Conservation (phyloP, 805 yeast species). For the Starmerella bombi region DNA sequence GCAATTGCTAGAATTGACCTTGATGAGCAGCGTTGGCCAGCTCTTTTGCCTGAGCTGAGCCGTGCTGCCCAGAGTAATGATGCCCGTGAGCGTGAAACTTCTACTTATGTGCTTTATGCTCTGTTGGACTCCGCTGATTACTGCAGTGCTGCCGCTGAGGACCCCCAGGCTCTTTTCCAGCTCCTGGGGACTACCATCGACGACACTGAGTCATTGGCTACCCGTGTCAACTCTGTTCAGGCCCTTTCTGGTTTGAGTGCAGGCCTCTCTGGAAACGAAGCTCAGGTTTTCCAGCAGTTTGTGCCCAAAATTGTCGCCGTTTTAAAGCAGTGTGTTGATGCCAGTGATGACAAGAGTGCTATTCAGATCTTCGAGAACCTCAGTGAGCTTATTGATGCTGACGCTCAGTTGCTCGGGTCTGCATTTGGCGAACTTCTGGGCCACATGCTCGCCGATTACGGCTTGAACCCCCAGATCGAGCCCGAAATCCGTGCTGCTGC, state of each 20-base stretch:
- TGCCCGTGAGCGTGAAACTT: conserved; percentile 60
- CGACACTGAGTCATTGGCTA: conserved; percentile 48
- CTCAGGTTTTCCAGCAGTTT: conserved; percentile 39
- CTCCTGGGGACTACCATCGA: conserved; percentile 56
- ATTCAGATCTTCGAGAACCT: conserved; percentile 71
- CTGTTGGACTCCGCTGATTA: conserved; percentile 43
- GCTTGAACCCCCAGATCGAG: conserved; percentile 49
- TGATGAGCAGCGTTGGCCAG: conserved; percentile 58
- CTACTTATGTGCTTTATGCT: conserved; percentile 65
- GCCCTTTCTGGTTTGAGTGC: conserved; percentile 66
- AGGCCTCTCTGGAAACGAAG: conserved; percentile 37
- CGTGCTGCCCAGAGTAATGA: conserved; percentile 47
- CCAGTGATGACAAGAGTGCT: conserved; percentile 60
- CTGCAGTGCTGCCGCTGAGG: conserved; percentile 16
- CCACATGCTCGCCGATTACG: conserved; percentile 56
- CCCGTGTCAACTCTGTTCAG: conserved; percentile 70
- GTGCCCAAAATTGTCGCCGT: conserved; percentile 75
- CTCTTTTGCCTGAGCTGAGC: conserved; percentile 57
- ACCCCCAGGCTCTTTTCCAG: conserved; percentile 50
- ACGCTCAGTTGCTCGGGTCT: conserved; percentile 66
- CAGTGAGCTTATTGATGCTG: conserved; percentile 64
- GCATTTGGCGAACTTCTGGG: conserved; percentile 54
- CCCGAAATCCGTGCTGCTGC: conserved; percentile 76
- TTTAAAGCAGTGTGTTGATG: conserved; percentile 55
- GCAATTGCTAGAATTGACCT: conserved; percentile 71